A percentile compares a stretch with the other conserved stretches of the same genome.
phyloP scores from a whole-genome alignment of 2,329 filamentous ascomycete genomes.

The Xylariaceae sp. region DNA sequence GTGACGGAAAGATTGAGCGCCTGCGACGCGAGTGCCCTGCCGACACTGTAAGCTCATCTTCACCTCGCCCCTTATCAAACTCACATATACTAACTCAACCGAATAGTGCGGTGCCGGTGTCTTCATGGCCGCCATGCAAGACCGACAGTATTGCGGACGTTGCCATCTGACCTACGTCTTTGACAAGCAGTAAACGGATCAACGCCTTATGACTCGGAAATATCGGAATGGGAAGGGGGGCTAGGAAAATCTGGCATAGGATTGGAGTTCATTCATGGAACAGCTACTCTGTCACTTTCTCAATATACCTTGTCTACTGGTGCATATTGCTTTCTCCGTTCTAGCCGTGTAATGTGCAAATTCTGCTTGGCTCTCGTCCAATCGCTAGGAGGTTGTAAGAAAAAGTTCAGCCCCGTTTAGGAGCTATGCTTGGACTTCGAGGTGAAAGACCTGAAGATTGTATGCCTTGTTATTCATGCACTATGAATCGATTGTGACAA shows the following conservation, averaged over 20 bases:
- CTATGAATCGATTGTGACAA: background rate
- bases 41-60: conserved; percentile 72
- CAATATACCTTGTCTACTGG: conserved; percentile 28
- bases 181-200: conserved; percentile 58
- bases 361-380: background rate
- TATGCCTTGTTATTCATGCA: no score
- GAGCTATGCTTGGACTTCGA: no score
- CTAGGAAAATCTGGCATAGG: conserved; percentile 29
- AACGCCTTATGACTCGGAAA: conserved; percentile 17
- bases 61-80: background rate
- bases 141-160: conserved; percentile 93
- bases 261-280: conserved; percentile 20
- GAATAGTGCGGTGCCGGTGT: conserved; percentile 95
- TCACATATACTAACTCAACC: conserved; percentile 43
- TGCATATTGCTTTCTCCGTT: background rate
- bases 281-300: conserved; percentile 16
- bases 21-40: conserved; percentile 96
- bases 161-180: conserved; percentile 78
- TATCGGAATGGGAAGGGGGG: conserved; percentile 17
- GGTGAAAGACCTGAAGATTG: no score
- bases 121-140: conserved; percentile 99
- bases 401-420: no score
- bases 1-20: conserved; percentile 99
- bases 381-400: no score
- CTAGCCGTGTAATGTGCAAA: background rate